Base-by-base conservation (phyloP, 2,329 filamentous ascomycete species). In the Epicoccum sorghinum region DNA sequence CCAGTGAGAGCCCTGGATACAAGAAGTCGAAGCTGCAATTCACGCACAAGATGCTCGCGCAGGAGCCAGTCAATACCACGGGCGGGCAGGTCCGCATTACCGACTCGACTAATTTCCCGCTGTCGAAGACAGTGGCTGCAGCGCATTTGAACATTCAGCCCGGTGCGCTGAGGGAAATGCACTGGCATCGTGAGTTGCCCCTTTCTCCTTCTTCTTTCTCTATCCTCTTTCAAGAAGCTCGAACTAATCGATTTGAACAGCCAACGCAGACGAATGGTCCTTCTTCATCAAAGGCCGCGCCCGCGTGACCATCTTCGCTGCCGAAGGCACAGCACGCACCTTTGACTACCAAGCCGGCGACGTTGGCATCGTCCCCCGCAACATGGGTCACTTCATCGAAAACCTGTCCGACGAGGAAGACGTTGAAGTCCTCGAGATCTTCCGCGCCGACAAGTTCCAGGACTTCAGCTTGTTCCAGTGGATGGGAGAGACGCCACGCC, bases 371-470 rank as follows among this genome's bases (percentile, higher is more conserved):
- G 88, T 93, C 5, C 89, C 89, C 0, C 81, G 71, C 66, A 90
- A 90, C 69, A 90, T 89, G 81, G 89, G 88, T 3, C 89, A 93
- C 69, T 93, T 91, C 69, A 88, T 93, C 48, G 89, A 93, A 80
- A 92, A 92, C 64, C 84, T 90, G 4, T 80, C 78, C 36, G 86
- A 89, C n/a, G 84, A 89, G 43, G 88, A 91, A 70, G 84, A 88
- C 14, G 75, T 93, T 2, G 86, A 90, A 69, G 89, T 92, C 72
- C 77, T 93, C 9, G 89, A 93, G 74, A 86, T 93, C 13, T 89
- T 93, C 76, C 81, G 86, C 44, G 83, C 87, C 0, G 85, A 89
- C 60, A 81, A 86, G 70, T 92, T 91, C 69, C 79, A 86, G 58
- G 88, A 91, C 68, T 89, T 91, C 62, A 88, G 84, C 0, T 77